Percentiles rank a stretch among this genome's conserved stretches.
Conservation (phyloP, 768 basidiomycete genomes). For the Tubosaeta sp. region DNA sequence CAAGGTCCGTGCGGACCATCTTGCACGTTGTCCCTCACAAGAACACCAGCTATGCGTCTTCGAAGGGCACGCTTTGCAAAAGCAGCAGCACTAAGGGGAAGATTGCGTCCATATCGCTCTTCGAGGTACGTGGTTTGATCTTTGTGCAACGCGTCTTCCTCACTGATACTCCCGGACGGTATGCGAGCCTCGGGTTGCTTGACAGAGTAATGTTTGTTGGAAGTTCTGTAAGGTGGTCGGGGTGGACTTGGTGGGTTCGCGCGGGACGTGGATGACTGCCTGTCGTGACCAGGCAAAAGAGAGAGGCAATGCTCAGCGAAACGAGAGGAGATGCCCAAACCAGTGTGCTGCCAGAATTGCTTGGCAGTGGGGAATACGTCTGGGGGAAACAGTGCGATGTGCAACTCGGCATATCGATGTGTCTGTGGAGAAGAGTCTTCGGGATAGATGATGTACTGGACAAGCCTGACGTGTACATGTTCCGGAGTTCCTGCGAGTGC, state of each 20-base stretch:
- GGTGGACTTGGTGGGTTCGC: conserved; percentile 13
- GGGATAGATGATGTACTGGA: conserved; percentile 69
- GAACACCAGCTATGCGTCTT: conserved; percentile 84
- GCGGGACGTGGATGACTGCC: conserved; percentile 27
- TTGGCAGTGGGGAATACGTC: conserved; percentile 65
- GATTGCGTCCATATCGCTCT: conserved; percentile 91
- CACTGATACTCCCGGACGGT: conserved; percentile 2
- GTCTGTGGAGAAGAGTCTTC: conserved; percentile 37
- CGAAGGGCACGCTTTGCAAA: conserved; percentile 85
- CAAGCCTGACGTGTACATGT: conserved; percentile 45
- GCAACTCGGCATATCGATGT: conserved; percentile 53
- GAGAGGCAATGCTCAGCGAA: conserved; percentile 79
- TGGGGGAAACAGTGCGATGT: conserved; percentile 75
- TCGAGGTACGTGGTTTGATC: conserved; percentile 81
- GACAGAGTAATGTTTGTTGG: conserved; percentile 56
- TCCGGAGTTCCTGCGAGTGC: conserved; percentile 36
- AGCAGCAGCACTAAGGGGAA: conserved; percentile 65
- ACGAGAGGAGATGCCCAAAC: conserved; percentile 85
- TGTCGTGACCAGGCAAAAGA: conserved; percentile 50
- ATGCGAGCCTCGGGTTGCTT: conserved; percentile 12
- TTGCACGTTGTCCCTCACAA: conserved; percentile 53
- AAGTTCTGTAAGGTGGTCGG: conserved; percentile 38
- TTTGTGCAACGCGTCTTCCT: conserved; percentile 46
- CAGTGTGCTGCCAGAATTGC: conserved; percentile 96
- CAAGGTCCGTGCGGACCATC: conserved; percentile 33